A percentile compares a stretch with the other conserved stretches of the same genome.
Evolutionary conservation across 176 grass and related monocot species (phyloP).

Genomic region (Ananas comosus): DNA sequence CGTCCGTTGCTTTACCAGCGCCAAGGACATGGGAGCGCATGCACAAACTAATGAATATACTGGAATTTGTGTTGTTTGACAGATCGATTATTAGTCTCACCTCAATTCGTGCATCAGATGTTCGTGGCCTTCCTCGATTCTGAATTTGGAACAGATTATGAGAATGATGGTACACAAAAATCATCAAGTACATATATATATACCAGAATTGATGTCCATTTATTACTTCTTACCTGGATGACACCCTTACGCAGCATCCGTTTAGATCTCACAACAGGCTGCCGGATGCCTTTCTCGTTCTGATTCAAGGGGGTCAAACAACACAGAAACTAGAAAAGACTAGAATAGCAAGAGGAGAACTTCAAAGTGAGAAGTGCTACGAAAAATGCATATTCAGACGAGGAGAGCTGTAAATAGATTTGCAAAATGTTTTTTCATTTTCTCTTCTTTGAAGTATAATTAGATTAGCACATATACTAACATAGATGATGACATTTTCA

Average conservation of each 20-base stretch:
- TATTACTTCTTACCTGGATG: constrained; percentile 2
- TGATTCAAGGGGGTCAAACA: not conserved
- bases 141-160: not conserved
- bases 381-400: too few species aligned
- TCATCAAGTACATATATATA: not conserved
- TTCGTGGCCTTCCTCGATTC: not conserved
- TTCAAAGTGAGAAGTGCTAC: not conserved
- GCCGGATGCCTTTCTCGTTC: not conserved
- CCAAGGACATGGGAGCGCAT: not conserved
- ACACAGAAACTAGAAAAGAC: not conserved
- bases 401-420: too few species aligned
- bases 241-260: not conserved
- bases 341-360: not conserved
- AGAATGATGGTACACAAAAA: not conserved
- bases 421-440: too few species aligned
- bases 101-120: constrained; percentile 21
- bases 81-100: constrained; percentile 11
- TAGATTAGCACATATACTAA: too few species aligned
- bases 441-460: too few species aligned
- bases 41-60: not conserved
- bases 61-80: constrained; percentile 20
- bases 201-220: constrained; percentile 1
- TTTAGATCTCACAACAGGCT: not conserved
- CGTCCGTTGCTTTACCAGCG: not conserved
- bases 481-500: too few species aligned